Percentiles rank a stretch among this genome's conserved stretches.
Evolutionary conservation across 2,329 filamentous ascomycete species (phyloP).

Genomic region (Xylaria sp.): DNA sequence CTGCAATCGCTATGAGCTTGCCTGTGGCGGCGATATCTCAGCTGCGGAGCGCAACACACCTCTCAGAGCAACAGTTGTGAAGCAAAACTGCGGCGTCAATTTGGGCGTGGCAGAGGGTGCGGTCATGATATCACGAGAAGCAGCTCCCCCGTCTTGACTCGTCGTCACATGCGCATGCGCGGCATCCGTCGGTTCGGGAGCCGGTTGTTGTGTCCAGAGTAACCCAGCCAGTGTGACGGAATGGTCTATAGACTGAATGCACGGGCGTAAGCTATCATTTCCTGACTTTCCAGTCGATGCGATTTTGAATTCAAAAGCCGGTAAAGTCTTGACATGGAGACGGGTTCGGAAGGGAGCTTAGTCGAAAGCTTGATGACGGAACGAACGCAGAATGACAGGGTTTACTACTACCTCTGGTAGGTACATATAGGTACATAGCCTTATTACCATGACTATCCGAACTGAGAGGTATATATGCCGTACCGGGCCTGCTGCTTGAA

Average conservation of each 20-base stretch:
- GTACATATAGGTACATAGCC: not conserved
- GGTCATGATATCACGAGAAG: conserved; percentile 56
- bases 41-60: conserved; percentile 59
- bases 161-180: conserved; percentile 43
- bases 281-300: not conserved
- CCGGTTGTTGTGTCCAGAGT: conserved; percentile 58
- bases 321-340: not conserved
- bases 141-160: conserved; percentile 29
- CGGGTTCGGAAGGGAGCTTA: not conserved
- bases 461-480: not conserved
- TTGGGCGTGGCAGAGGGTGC: conserved; percentile 58
- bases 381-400: too few relatives aligned
- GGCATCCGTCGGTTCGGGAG: conserved; percentile 53
- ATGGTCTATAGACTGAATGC: conserved; percentile 19
- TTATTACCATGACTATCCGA: too few relatives aligned
- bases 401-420: too few relatives aligned
- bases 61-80: conserved; percentile 73
- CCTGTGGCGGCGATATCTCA: conserved; percentile 26
- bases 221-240: conserved; percentile 58
- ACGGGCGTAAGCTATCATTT: conserved; percentile 15
- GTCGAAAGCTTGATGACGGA: conserved; percentile 15
- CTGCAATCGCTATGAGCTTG: conserved; percentile 57
- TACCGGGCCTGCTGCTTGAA: not conserved
- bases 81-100: conserved; percentile 81
- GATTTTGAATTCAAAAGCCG: not conserved